phyloP scores from a whole-genome alignment of 345 rosid species.

The Ricinus communis region DNA sequence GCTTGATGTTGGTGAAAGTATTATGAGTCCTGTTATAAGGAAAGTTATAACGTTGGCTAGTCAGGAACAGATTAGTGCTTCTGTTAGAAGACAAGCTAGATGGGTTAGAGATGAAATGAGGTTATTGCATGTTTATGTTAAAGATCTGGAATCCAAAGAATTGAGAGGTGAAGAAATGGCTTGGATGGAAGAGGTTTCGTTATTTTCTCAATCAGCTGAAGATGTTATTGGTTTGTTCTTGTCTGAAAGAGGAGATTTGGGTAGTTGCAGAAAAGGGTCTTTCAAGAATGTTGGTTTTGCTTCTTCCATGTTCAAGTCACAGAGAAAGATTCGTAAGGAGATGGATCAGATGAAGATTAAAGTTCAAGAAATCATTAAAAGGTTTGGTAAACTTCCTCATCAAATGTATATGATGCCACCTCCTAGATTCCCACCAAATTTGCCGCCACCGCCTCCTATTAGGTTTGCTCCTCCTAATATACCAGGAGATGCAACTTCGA shows the following conservation, averaged over 20 bases:
- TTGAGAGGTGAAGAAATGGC: slow-evolving; percentile 14
- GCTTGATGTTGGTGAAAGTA: slow-evolving; percentile 15
- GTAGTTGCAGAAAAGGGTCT: not conserved
- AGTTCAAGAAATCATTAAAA: slow-evolving; percentile 19
- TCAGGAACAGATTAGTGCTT: not conserved
- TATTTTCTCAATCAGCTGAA: slow-evolving; percentile 16
- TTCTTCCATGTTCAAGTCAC: not conserved
- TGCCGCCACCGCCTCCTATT: slow-evolving; percentile 7
- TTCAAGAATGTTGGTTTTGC: not conserved
- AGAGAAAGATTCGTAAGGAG: slow-evolving; percentile 6
- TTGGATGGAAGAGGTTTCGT: slow-evolving; percentile 14
- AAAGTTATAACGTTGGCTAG: slow-evolving; percentile 9
- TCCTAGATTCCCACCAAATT: slow-evolving; percentile 1
- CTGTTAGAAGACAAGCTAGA: slow-evolving; percentile 1
- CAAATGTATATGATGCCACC: slow-evolving; percentile 15
- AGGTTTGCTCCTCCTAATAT: slow-evolving; percentile 10
- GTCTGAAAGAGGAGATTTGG: not conserved
- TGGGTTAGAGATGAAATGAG: slow-evolving; percentile 19
- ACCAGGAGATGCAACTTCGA: slow-evolving; percentile 18
- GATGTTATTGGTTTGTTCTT: slow-evolving; percentile 14
- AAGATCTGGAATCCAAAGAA: slow-evolving; percentile 11
- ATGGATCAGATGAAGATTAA: slow-evolving; percentile 13
- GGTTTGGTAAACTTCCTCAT: slow-evolving; percentile 12
- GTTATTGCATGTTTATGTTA: slow-evolving; percentile 12
- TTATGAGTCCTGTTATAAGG: slow-evolving; percentile 12